Evolutionary conservation across 2,329 filamentous ascomycete genomes (phyloP), one percentile per base, ranked within the genome.

Genomic region (Falciphora oryzae): DNA sequence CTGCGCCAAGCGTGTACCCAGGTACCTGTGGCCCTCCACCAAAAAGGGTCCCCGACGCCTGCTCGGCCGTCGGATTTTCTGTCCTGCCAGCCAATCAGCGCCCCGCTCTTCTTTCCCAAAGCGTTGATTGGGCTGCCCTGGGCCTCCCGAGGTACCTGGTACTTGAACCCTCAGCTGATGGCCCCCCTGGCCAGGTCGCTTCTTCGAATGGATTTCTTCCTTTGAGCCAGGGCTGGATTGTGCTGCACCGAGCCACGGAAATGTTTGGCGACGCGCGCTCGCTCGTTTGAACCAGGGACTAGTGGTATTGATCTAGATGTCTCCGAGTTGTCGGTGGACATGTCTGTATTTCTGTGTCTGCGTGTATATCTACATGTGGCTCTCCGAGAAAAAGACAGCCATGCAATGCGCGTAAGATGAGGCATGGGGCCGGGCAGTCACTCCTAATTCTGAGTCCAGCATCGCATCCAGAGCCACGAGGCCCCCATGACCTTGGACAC

Each of bases 61-160:
- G 22, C 10, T 35, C 67, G 64, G 68, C n/a, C 1, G 1, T 57
- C 67, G 67, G 68, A 44, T 25, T 66, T 68, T 69, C 65, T 62
- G 58, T 67, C 64, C 57, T 62, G 61, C 68, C 67, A 67, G 57
- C 69, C 69, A 70, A 70, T 68, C 62, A 65, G 6, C 27, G 35
- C 29, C n/a, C 31, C 27, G 56, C 2, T 4, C 10, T 56, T 59
- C 32, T 22, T 63, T 65, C 62, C 65, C 66, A 65, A 59, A 10
- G 44, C 57, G 61, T 44, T 32, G 28, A 56, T 27, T 58, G 57
- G 57, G 57, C 57, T 27, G 38, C 5, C n/a, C 27, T 4, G 10
- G 27, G n/a, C 38, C 31, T 14, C 35, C 29, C 13, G 35, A 61
- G 29, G 59, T 61, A 44, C 59, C 59, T 25, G 38, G 35, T 61